Base-by-base conservation (phyloP, 768 basidiomycete species). In the Trametes sanguinea region DNA sequence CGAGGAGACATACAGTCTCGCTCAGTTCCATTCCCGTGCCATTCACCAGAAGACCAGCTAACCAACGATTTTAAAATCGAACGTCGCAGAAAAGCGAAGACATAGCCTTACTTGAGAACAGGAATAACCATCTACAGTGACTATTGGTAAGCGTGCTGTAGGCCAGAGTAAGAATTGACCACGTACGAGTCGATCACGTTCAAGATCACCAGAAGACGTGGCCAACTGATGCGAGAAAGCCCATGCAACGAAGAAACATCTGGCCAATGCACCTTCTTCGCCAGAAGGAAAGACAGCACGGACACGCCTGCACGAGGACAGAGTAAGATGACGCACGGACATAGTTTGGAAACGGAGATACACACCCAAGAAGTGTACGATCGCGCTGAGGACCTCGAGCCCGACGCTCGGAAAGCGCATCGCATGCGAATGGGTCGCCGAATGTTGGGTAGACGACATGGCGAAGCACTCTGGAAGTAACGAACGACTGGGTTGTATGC, bases 21-120 rank as follows among this genome's bases (percentile, higher is more conserved):
- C 73, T 75, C 42, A 70, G 62, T 51, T 78, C 76, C 22, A 83
- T 70, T 3, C 83, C 82, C 9, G 79, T 68, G 7, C 81, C 83
- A 51, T 77, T 76, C 3, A 82, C 71, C 11, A 84, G 65, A 1
- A 82, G 62, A 0, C 77, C 78, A 54, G 77, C 81, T 81, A 27
- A 7, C 63, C 27, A 37, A 22, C 5, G 47, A 11, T 11, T 10
- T 48, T 10, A 48, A 27, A 48, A 11, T 2, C 22, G 27, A 11
- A 4, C 29, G 9, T 6, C 11, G 5, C 6, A 6, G 5, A 6
- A 16, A 16, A 3, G 9, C 14, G 5, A 17, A 8, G 2, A n/a
- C 17, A 10, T 46, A 6, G 27, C 5, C 78, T 51, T 60, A 81
- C 79, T 73, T 8, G 72, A 67, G 46, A 81, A 73, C 11, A 81